Percentiles rank a stretch among this genome's conserved stretches.
phyloP scores from a whole-genome alignment of 768 basidiomycete genomes.

The Phallus indusiatus region DNA sequence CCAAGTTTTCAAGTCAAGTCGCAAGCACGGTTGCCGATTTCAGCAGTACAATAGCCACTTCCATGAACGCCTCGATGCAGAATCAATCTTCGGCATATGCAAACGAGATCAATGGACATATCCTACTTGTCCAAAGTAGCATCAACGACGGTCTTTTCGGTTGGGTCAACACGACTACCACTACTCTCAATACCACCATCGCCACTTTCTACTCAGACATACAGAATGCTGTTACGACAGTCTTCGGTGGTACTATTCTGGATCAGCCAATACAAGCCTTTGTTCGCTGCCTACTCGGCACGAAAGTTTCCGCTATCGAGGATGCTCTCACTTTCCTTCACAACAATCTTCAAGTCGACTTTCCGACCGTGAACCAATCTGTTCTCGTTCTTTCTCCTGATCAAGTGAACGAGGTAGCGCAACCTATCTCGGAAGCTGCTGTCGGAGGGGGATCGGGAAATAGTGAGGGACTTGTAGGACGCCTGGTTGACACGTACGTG shows the following conservation, averaged over 20 bases:
- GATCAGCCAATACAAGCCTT: slow-evolving; percentile 79
- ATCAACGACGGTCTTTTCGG: slow-evolving; percentile 88
- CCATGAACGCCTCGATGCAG: slow-evolving; percentile 77
- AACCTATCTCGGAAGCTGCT: slow-evolving; percentile 68
- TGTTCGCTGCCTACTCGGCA: slow-evolving; percentile 82
- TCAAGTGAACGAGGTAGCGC: slow-evolving; percentile 62
- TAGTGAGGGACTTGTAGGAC: slow-evolving; percentile 56
- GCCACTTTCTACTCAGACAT: slow-evolving; percentile 81
- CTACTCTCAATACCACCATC: slow-evolving; percentile 78
- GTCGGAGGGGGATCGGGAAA: slow-evolving; percentile 51
- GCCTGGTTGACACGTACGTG: slow-evolving; percentile 66
- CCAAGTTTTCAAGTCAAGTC: slow-evolving; percentile 56
- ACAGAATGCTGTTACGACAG: slow-evolving; percentile 61
- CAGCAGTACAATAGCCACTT: slow-evolving; percentile 58
- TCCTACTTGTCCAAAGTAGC: slow-evolving; percentile 58
- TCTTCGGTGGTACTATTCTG: slow-evolving; percentile 82
- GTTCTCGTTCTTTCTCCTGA: slow-evolving; percentile 68
- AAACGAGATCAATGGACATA: slow-evolving; percentile 59
- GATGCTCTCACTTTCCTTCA: slow-evolving; percentile 86
- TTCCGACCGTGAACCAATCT: slow-evolving; percentile 68
- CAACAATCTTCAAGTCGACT: slow-evolving; percentile 70
- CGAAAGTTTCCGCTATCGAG: slow-evolving; percentile 81
- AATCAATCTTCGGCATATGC: slow-evolving; percentile 76
- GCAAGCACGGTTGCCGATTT: slow-evolving; percentile 54
- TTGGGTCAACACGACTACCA: slow-evolving; percentile 90